Percentiles rank a stretch among this genome's conserved stretches.
These are phyloP conservation scores for Epichloe elymi DNA, from an alignment of 2,329 filamentous ascomycete species.

Conservation along the genomic window DNA sequence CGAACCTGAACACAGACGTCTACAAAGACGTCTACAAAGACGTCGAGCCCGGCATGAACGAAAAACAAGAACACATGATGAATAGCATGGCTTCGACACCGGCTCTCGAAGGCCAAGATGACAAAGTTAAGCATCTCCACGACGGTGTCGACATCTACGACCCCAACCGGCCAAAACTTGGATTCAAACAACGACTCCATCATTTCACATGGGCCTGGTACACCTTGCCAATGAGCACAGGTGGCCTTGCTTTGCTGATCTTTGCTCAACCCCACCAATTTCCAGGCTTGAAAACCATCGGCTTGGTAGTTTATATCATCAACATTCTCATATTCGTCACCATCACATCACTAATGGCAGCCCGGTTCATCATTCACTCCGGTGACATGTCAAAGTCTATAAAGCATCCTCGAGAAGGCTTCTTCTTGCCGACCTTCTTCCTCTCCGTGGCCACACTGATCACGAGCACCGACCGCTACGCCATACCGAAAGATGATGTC, in stretches of 20 bases:
- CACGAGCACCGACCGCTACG: conserved; percentile 52
- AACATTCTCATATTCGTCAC: conserved; percentile 52
- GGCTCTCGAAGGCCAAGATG: conserved; percentile 1
- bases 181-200: conserved; percentile 31
- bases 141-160: conserved; percentile 10
- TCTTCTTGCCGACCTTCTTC: conserved; percentile 64
- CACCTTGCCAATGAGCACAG: conserved; percentile 62
- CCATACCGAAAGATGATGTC: conserved; percentile 39
- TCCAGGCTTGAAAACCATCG: conserved; percentile 47
- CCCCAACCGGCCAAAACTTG: conserved; percentile 18
- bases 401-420: conserved; percentile 51
- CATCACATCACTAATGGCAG: conserved; percentile 38
- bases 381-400: conserved; percentile 41
- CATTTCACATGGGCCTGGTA: conserved; percentile 65
- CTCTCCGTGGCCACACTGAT: conserved; percentile 55
- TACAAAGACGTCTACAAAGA: not conserved
- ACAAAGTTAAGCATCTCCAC: not conserved
- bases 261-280: conserved; percentile 52
- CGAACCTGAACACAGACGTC: not conserved
- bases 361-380: conserved; percentile 49
- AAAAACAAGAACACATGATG: not conserved
- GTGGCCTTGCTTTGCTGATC: conserved; percentile 53
- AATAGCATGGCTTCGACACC: not conserved
- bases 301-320: conserved; percentile 52
- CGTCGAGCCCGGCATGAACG: not conserved